Evolutionary conservation across 2,329 filamentous ascomycete genomes (phyloP), one percentile per base, ranked within the genome.

Genomic region (Trichoderma sp.): DNA sequence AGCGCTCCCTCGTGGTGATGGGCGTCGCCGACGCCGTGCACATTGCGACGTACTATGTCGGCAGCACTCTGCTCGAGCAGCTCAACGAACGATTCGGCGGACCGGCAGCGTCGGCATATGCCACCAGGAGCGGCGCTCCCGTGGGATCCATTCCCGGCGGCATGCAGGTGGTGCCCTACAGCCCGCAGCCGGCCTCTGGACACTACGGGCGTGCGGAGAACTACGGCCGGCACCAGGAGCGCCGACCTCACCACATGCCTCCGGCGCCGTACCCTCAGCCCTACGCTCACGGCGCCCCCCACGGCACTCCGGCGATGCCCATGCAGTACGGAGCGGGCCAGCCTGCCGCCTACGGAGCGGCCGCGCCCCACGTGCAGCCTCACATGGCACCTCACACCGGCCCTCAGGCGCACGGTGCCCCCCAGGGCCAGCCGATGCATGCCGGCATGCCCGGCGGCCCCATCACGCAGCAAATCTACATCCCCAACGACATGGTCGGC

Each of bases 81-180:
- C 84, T 99, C 66, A 97, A 95, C 61, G 95, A 99, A 77, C 89
- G 95, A 48, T 99, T 98, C 71, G 94, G 95, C 61, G 95, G 95
- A 6, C 93, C 95, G 21, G 93, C 93, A 65, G 94, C 95, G 57
- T 99, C 95, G n/a, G 94, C 95, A 34, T 99, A 99, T 76, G 95
- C 95, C 54, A 97, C 94, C 54, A 89, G 95, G 69, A 97, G 92
- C 74, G 95, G 95, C 68, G 93, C 92, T 57, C 93, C 95, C 58
- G 92, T 94, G 65, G 94, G 94, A 59, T 92, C 94, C 41, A 92
- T 98, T 17, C 95, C 95, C 24, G 95, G 95, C 67, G 95, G 95
- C 67, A 97, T 99, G 93, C 95, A 98, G 78, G 95, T 99, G 57
- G 93, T 98, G n/a, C 95, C 95, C 6, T 99, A 99, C 76, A 91